Evolutionary conservation across 2,329 filamentous ascomycete species (phyloP).

Genomic region (Penicillium sp.): DNA sequence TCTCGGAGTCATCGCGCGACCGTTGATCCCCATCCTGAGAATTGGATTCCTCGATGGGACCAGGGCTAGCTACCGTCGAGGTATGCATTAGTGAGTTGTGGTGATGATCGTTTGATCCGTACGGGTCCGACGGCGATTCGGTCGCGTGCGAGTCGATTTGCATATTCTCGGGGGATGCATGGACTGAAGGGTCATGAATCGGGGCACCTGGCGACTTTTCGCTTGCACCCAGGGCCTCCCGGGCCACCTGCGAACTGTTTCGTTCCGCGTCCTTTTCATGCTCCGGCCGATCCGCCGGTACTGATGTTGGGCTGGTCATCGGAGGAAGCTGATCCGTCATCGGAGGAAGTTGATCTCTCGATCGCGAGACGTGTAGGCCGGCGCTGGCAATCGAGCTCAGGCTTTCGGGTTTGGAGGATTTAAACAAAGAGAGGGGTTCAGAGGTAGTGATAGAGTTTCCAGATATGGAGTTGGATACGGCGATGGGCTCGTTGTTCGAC

Average conservation of each 20-base stretch:
- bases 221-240: constrained; percentile 34
- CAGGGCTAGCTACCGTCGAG: constrained; percentile 42
- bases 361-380: constrained; percentile 36
- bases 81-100: constrained; percentile 46
- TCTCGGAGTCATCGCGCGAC: constrained; percentile 30
- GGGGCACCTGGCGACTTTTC: constrained; percentile 31
- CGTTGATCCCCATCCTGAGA: constrained; percentile 38
- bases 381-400: constrained; percentile 37
- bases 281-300: constrained; percentile 25
- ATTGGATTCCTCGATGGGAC: constrained; percentile 38
- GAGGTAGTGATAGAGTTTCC: constrained; percentile 25
- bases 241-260: constrained; percentile 35
- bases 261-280: constrained; percentile 28
- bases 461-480: constrained; percentile 32
- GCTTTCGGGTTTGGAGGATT: constrained; percentile 31
- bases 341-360: constrained; percentile 28
- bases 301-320: constrained; percentile 49
- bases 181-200: constrained; percentile 41
- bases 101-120: constrained; percentile 45
- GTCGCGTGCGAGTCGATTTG: constrained; percentile 45
- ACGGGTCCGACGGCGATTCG: constrained; percentile 32
- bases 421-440: constrained; percentile 29
- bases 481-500: constrained; percentile 35
- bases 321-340: constrained; percentile 32
- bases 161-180: constrained; percentile 41